Evolutionary conservation across 345 rosid species (phyloP), one percentile per base, ranked within the genome.

Genomic region (Citrus unshiu): DNA sequence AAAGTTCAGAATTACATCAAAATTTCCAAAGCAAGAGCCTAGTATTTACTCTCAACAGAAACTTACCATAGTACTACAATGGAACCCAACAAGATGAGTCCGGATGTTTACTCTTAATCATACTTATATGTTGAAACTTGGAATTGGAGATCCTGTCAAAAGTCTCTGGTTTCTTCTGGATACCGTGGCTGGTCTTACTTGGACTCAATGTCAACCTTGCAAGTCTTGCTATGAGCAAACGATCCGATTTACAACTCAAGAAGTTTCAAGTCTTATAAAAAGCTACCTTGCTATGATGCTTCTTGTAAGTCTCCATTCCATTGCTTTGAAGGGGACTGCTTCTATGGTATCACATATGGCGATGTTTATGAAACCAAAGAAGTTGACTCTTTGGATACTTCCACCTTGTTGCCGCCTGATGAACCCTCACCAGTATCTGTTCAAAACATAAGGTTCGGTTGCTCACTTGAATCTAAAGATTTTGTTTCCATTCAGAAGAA

Each of bases 121-220:
- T 40, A 7, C 39, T 1, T 9, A 1, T 43, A 18, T 9, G 12
- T 40, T 62, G 27, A 5, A 9, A 18, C 4, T 61, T 19, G 40
- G 57, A 12, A 16, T 74, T 19, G 40, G 77, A 18, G 6, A 27
- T 19, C 49, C 78, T 27, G 5, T 4, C 37, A 43, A 49, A 9
- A 27, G 7, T 27, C 4, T 4, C 43, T 63, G 5, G 34, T 43
- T 63, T 5, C 9, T 30, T 19, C 9, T 64, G 29, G 70, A 75
- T 9, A 64, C 62, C 0, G 46, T 46, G 6, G 9, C 54, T 5
- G 62, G 22, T 3, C n/a, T 75, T 5, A 64, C 13, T 3, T 75
- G 78, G 71, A 19, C 51, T 43, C 66, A 14, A 16, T 73, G 76
- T 14, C 4, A 35, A 24, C 76, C 76, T n/a, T 73, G 66, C 63